phyloP scores from a whole-genome alignment of 768 basidiomycete genomes.

The Mycena galericulata region DNA sequence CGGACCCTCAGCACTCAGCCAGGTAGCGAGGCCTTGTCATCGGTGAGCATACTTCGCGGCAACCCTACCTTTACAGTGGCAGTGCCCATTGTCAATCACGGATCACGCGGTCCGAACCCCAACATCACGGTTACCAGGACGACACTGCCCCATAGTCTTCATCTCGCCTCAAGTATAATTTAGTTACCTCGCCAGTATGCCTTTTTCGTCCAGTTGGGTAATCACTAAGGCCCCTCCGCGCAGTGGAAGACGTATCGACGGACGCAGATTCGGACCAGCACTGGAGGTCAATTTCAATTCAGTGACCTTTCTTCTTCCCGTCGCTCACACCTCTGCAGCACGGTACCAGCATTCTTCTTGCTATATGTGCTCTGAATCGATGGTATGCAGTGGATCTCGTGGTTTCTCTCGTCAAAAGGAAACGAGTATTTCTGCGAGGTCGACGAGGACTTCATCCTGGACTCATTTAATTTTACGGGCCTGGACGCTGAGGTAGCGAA shows the following conservation, averaged over 20 bases:
- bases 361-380: not conserved
- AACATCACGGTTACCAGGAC: too few relatives aligned
- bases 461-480: slow-evolving; percentile 98
- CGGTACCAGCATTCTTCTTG: slow-evolving; percentile 44
- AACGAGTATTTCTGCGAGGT: slow-evolving; percentile 99
- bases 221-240: slow-evolving; percentile 52
- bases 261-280: slow-evolving; percentile 97
- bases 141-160: too few relatives aligned
- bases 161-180: too few relatives aligned
- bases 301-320: slow-evolving; percentile 26
- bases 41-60: too few relatives aligned
- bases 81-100: too few relatives aligned
- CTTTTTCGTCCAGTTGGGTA: too few relatives aligned
- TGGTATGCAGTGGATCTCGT: slow-evolving; percentile 93
- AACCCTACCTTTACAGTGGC: too few relatives aligned
- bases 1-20: too few relatives aligned
- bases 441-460: slow-evolving; percentile 98
- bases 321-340: slow-evolving; percentile 43
- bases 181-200: too few relatives aligned
- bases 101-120: too few relatives aligned
- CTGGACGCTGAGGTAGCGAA: slow-evolving; percentile 96
- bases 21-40: too few relatives aligned
- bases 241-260: slow-evolving; percentile 88
- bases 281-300: slow-evolving; percentile 86
- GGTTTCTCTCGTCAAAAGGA: slow-evolving; percentile 97